Conservation (phyloP, 495 filamentous ascomycete genomes). For the Platismatia glauca region DNA sequence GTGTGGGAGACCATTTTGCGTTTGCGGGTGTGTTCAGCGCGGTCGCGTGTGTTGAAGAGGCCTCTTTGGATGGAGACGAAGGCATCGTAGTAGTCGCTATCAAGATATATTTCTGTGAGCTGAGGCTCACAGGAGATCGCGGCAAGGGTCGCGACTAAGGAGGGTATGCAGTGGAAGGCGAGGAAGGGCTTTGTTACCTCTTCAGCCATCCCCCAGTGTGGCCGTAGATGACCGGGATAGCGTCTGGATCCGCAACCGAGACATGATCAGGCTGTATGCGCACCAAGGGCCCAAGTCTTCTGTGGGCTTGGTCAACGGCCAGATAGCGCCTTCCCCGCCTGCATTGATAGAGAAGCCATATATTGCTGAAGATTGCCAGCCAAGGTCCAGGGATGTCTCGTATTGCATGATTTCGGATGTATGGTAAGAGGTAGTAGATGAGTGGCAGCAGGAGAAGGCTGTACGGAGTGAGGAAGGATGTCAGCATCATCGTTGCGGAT, state of each 20-base stretch:
- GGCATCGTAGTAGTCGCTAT: slow-evolving; percentile 78
- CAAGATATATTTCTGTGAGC: background rate
- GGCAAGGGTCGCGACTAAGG: background rate
- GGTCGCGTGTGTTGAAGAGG: slow-evolving; percentile 84
- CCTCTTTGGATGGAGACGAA: slow-evolving; percentile 82
- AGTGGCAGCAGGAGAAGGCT: slow-evolving; percentile 43
- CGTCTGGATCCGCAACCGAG: slow-evolving; percentile 50
- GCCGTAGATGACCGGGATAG: slow-evolving; percentile 50
- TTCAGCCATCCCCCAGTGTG: slow-evolving; percentile 69
- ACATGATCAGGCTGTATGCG: slow-evolving; percentile 53
- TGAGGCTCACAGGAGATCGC: no score
- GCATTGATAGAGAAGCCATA: slow-evolving; percentile 66
- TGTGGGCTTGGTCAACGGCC: slow-evolving; percentile 62
- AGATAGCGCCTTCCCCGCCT: slow-evolving; percentile 59
- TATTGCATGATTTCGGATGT: slow-evolving; percentile 56
- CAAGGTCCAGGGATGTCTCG: slow-evolving; percentile 60
- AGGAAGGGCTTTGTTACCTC: slow-evolving; percentile 39
- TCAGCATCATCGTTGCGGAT: background rate
- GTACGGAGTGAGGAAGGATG: slow-evolving; percentile 47
- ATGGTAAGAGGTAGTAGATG: slow-evolving; percentile 60
- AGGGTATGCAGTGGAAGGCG: background rate
- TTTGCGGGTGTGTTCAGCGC: slow-evolving; percentile 78
- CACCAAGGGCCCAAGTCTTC: slow-evolving; percentile 56
- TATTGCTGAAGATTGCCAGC: slow-evolving; percentile 57
- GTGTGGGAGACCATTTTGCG: slow-evolving; percentile 83